Conservation (phyloP, 352 stramenopile genomes). For the Globisporangium spinosum region DNA sequence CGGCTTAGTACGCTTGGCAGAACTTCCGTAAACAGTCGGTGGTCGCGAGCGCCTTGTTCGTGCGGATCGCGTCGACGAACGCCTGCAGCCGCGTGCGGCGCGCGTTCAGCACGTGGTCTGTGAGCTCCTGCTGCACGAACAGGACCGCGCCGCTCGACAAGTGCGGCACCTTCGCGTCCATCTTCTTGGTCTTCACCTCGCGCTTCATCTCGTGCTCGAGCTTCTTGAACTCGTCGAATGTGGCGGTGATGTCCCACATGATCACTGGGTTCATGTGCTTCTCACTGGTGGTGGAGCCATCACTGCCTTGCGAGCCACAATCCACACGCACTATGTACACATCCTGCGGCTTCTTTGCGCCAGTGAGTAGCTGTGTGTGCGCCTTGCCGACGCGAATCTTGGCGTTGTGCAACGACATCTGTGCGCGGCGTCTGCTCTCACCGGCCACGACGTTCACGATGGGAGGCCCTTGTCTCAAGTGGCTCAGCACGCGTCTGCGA, state of each 20-base stretch:
- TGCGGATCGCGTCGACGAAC: constrained; percentile 57
- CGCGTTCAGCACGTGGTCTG: constrained; percentile 59
- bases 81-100: constrained; percentile 50
- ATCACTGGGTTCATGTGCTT: constrained; percentile 85
- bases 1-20: constrained; percentile 58
- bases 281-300: constrained; percentile 25
- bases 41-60: constrained; percentile 40
- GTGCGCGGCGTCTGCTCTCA: constrained; percentile 48
- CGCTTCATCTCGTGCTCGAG: constrained; percentile 65
- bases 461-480: constrained; percentile 35
- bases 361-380: constrained; percentile 38
- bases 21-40: constrained; percentile 64
- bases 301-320: constrained; percentile 29
- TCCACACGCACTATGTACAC: constrained; percentile 78
- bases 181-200: constrained; percentile 58
- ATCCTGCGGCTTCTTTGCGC: constrained; percentile 44
- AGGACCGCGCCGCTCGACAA: constrained; percentile 59
- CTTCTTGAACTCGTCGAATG: constrained; percentile 73
- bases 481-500: constrained; percentile 39
- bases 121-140: constrained; percentile 68
- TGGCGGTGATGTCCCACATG: constrained; percentile 82
- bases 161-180: constrained; percentile 52
- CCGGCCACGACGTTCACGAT: constrained; percentile 53
- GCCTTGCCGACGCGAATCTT: constrained; percentile 79
- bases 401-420: constrained; percentile 48